These are phyloP conservation scores for Sporothrix euskadiensis DNA, from an alignment of 2,329 filamentous ascomycete species.

Conservation along the genomic window DNA sequence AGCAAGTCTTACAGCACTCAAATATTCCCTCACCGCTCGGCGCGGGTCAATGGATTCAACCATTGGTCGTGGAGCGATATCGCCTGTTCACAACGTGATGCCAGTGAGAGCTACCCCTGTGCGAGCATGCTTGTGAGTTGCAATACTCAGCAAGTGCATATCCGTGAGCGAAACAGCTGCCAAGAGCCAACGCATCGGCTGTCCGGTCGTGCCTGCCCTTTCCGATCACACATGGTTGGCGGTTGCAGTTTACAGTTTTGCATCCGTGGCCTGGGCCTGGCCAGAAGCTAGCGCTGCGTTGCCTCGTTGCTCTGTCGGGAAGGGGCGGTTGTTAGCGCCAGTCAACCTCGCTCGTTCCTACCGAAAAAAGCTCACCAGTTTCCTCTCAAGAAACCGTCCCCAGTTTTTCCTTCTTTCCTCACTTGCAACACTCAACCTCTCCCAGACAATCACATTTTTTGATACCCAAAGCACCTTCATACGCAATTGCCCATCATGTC, in stretches of 20 bases:
- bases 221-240: slow-evolving; percentile 10
- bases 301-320: slow-evolving; percentile 18
- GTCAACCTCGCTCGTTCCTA: slow-evolving; percentile 10
- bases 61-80: background rate
- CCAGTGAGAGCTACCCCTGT: slow-evolving; percentile 6
- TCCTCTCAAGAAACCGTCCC: background rate
- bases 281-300: background rate
- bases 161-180: background rate
- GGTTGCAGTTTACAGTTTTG: background rate
- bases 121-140: background rate
- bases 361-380: slow-evolving; percentile 30
- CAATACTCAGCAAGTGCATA: background rate
- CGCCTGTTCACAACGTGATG: slow-evolving; percentile 17
- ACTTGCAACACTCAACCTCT: slow-evolving; percentile 2
- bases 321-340: slow-evolving; percentile 23
- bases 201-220: slow-evolving; percentile 13
- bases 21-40: background rate
- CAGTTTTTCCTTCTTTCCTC: slow-evolving; percentile 4
- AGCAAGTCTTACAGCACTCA: background rate
- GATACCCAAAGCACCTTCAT: background rate
- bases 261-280: background rate
- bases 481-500: slow-evolving; percentile 65
- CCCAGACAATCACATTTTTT: slow-evolving; percentile 6
- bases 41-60: too few relatives aligned
- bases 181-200: background rate